phyloP scores from a whole-genome alignment of 441 rosid species.

The Populus tomentosa region DNA sequence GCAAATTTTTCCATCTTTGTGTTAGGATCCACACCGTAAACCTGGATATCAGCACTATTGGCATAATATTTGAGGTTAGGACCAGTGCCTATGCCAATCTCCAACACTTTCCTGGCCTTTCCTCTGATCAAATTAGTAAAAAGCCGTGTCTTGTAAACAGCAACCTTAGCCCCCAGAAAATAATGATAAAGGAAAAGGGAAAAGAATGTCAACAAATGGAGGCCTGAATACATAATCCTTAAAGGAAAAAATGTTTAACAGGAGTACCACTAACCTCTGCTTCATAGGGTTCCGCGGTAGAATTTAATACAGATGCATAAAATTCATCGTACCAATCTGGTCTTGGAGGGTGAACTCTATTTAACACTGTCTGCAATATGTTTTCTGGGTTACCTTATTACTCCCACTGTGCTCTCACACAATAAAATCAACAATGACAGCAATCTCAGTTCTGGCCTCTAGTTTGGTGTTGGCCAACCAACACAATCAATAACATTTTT shows the following conservation, averaged over 20 bases:
- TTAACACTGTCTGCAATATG: not conserved
- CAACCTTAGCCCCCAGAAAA: conserved; percentile 37
- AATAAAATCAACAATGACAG: not conserved
- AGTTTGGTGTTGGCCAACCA: not conserved
- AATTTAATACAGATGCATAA: conserved; percentile 47
- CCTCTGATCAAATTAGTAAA: conserved; percentile 55
- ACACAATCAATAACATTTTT: not conserved
- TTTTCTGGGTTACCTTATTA: not conserved
- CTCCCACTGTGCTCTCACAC: not conserved
- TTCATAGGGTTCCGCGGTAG: conserved; percentile 58
- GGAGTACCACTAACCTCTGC: conserved; percentile 43
- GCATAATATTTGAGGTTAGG: conserved; percentile 81
- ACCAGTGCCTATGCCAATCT: conserved; percentile 58
- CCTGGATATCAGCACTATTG: conserved; percentile 37
- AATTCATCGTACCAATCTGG: conserved; percentile 89
- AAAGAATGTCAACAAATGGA: not conserved
- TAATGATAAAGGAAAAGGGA: not conserved
- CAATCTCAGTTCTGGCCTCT: not conserved
- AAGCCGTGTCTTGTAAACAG: conserved; percentile 55
- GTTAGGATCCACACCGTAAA: conserved; percentile 78
- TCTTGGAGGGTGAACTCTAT: conserved; percentile 17
- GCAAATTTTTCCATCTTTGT: conserved; percentile 68
- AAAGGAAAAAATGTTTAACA: not conserved
- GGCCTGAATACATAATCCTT: not conserved
- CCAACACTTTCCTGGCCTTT: conserved; percentile 41